Percentiles rank a stretch among this genome's conserved stretches.
These are phyloP conservation scores for Xylariaceae sp. DNA, from an alignment of 2,329 filamentous ascomycete species.

Conservation along the genomic window DNA sequence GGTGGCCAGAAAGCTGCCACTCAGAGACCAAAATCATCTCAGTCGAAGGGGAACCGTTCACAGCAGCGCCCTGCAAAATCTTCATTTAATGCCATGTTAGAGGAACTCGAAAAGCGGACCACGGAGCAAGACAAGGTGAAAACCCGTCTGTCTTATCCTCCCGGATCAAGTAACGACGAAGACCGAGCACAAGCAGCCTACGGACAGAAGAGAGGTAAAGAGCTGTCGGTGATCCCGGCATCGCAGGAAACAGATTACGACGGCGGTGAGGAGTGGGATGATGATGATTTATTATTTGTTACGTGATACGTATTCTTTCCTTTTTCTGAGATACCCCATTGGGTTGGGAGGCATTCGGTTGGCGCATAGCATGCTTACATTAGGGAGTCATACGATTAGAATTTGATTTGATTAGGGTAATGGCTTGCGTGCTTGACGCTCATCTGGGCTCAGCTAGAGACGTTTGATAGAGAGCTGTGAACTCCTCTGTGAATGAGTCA, in stretches of 20 bases:
- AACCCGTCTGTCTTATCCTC: no score
- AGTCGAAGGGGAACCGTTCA: neutral
- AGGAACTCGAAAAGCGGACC: constrained; percentile 10
- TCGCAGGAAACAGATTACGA: constrained; percentile 28
- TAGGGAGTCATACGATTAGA: no score
- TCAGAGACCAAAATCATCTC: neutral
- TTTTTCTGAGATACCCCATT: neutral
- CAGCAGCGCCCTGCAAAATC: constrained; percentile 2
- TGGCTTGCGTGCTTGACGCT: no score
- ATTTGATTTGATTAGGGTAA: no score
- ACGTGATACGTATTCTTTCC: constrained; percentile 5
- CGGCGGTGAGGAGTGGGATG: constrained; percentile 20
- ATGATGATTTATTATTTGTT: constrained; percentile 14
- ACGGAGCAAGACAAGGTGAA: constrained; percentile 1
- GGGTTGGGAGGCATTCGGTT: no score
- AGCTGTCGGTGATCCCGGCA: constrained; percentile 2
- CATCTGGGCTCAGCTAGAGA: no score
- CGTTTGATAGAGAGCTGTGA: no score
- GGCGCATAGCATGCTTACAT: no score
- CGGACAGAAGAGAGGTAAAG: neutral
- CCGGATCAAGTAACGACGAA: no score
- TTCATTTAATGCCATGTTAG: constrained; percentile 21
- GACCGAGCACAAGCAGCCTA: neutral
- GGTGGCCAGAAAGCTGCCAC: neutral
- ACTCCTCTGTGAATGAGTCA: no score